Conservation (phyloP, 139 green algal genomes). For the Eudorina sp. region DNA sequence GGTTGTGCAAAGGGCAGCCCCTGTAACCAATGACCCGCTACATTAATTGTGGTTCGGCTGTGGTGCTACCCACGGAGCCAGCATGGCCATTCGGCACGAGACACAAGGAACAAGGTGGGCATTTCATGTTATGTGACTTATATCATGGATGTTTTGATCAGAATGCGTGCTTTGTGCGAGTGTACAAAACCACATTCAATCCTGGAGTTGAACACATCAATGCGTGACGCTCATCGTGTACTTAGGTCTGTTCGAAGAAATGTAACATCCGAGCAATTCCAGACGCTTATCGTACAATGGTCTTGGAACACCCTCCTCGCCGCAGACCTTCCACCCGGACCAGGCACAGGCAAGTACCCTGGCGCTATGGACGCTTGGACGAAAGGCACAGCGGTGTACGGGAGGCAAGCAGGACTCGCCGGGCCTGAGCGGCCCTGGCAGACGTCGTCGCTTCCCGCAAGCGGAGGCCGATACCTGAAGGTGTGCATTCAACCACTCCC, state of each 20-base stretch:
- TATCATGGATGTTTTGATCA: no score
- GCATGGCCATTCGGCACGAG: slow-evolving; percentile 17
- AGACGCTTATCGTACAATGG: no score
- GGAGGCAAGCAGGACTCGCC: background rate
- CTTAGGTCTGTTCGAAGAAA: no score
- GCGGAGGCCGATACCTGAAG: background rate
- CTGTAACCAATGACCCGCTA: slow-evolving; percentile 40
- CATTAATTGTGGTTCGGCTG: background rate
- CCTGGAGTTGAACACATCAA: no score
- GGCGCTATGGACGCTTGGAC: background rate
- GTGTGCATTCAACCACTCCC: background rate
- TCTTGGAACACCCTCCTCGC: background rate
- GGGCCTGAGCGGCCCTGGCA: background rate
- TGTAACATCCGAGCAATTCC: no score
- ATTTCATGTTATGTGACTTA: no score
- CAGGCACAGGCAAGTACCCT: slow-evolving; percentile 20
- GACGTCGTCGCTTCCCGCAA: background rate
- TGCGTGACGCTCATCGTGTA: no score
- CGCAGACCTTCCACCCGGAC: background rate
- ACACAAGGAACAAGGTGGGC: background rate
- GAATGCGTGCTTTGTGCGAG: no score
- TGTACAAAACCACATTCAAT: no score
- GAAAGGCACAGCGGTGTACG: background rate
- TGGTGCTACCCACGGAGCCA: background rate
- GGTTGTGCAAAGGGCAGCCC: no score